Base-by-base conservation (phyloP, 2,329 filamentous ascomycete genomes). In the Colletotrichum spinosum region DNA sequence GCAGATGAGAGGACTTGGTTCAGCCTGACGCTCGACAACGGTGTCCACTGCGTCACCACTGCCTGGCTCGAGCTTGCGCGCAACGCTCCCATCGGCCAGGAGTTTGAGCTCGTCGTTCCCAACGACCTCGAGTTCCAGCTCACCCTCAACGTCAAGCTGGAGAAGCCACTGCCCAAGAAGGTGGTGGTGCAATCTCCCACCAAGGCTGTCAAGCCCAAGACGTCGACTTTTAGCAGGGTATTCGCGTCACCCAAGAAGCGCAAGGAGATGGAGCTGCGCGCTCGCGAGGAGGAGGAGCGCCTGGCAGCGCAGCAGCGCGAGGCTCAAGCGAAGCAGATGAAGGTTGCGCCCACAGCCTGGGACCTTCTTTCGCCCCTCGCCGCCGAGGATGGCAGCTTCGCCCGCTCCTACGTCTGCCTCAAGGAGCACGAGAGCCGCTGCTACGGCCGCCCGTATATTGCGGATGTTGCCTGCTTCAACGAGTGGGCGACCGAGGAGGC, bases 91-190 rank as follows among this genome's bases (percentile, higher is more conserved):
- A 98, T 99, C 71, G 96, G 95, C 7, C 96, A 99, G 75, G 96
- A 99, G 76, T 99, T 99, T 72, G 96, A 99, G 80, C 89, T 99
- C 49, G 94, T 98, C 38, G 96, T 99, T 34, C 90, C 97, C 54
- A 96, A 97, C 71, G 96, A 99, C 72, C 88, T 99, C n/a, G 96
- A 99, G 77, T 99, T 99, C 81, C 96, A 99, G 79, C 87, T 99
- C 44, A 98, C 96, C 0, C 86, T 99, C 12, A 97, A 97, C 70
- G 97, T 97, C 69, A 97, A 97, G 81, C 85, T 98, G 33, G 92
- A 94, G 70, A 92, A 94, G 74, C 92, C 92, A 6, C 88, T 90
- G 34, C 85, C 91, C 11, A 82, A 82, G 66, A 80, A 80, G 59
- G 75, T 85, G 2, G 75, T 80, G 2, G 53, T 67, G 11, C 66